Evolutionary conservation across 345 rosid genomes (phyloP), one percentile per base, ranked within the genome.

Genomic region (Boechera stricta): DNA sequence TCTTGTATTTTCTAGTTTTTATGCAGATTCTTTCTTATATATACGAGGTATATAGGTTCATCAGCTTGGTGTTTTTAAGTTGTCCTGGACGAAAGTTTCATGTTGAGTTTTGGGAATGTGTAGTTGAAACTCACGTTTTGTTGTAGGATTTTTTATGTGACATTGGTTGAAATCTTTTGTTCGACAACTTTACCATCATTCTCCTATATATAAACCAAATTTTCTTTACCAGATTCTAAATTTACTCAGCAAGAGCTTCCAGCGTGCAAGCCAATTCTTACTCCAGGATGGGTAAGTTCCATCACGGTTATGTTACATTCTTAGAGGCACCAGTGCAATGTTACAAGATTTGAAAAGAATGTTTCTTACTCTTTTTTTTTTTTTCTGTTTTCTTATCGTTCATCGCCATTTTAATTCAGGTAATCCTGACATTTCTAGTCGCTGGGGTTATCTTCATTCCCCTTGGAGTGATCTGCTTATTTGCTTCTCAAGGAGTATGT

Each of bases 241-340:
- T 95, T 95, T 82, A 91, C 96, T 26, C 99, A 95, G 71, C 99
- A 92, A 72, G 99, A 95, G 82, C 98, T 95, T 78, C 94, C 98
- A 4, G 99, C 99, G 64, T 95, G 99, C 86, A 95, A 95, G 81
- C 99, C 99, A 24, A 95, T 95, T 76, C 97, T 95, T 24, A 95
- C 98, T 1, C 99, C 97, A 16, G 64, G 85, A 79, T 95, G 97
- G 99, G 99, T 94, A 80, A 82, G 84, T 56, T 77, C 32, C 56
- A 64, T 56, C 54, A 47, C 7, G 5, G 45, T 21, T 48, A 48
- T 71, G 61, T 64, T 54, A 45, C 55, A 53, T 33, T 71, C 49
- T 62, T 29, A 53, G 79, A 16, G 47, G 47, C 60, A 35, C 6
- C 4, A 32, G 49, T 64, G n/a, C 26, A 10, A 41, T 26, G 16